Percentiles rank a stretch among this genome's conserved stretches.
These are phyloP conservation scores for Centella asiatica DNA, from an alignment of 129 eudicot genomes.

Conservation along the genomic window DNA sequence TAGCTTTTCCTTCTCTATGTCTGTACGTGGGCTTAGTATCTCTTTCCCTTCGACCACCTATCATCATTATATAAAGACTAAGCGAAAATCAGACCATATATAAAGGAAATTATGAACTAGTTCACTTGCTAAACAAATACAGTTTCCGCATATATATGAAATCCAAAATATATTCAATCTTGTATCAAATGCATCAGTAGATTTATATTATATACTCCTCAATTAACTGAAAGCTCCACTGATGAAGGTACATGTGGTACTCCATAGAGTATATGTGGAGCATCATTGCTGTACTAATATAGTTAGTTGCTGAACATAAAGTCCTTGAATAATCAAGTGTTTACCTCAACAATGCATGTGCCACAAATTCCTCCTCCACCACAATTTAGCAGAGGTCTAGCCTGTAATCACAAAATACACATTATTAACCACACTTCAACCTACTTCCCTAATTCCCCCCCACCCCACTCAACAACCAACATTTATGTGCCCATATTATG, in stretches of 20 bases:
- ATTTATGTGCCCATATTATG: too few relatives aligned
- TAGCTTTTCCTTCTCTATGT: conserved; percentile 72
- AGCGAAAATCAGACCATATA: neutral
- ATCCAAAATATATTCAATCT: too few relatives aligned
- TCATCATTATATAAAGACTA: neutral
- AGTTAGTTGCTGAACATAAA: neutral
- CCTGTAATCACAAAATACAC: conserved; percentile 26
- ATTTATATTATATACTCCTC: too few relatives aligned
- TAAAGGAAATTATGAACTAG: neutral
- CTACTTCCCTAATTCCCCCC: neutral
- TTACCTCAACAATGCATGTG: conserved; percentile 92
- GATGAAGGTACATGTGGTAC: too few relatives aligned
- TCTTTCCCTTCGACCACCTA: conserved; percentile 78
- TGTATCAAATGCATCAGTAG: too few relatives aligned
- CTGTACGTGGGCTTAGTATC: conserved; percentile 56
- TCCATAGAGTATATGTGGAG: too few relatives aligned
- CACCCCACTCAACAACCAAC: neutral
- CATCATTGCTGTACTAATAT: too few relatives aligned
- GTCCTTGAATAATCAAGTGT: neutral
- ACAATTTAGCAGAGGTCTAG: conserved; percentile 70
- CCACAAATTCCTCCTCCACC: conserved; percentile 93
- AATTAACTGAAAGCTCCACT: too few relatives aligned
- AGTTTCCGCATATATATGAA: too few relatives aligned
- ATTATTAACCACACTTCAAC: neutral
- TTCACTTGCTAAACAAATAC: neutral